Evolutionary conservation across 1,284 basidiomycete species (phyloP).

Genomic region (Boletus semigastroideus): DNA sequence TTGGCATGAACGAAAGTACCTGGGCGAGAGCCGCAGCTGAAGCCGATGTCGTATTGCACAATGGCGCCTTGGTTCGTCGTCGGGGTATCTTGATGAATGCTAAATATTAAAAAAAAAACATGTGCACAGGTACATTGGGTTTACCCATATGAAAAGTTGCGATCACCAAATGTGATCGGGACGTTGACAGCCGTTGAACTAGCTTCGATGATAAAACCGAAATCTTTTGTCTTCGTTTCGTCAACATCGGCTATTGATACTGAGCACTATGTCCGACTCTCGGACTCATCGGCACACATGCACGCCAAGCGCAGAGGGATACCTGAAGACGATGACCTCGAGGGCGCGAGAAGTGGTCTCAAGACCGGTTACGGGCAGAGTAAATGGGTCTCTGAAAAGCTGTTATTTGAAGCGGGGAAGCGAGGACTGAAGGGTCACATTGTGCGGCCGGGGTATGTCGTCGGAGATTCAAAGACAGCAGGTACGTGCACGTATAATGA

Average conservation of each 20-base stretch:
- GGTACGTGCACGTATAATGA: slow-evolving; percentile 47
- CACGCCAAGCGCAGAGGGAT: slow-evolving; percentile 60
- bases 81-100: background rate
- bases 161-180: slow-evolving; percentile 88
- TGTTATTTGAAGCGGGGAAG: slow-evolving; percentile 88
- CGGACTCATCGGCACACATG: slow-evolving; percentile 64
- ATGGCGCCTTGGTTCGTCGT: slow-evolving; percentile 85
- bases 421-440: slow-evolving; percentile 89
- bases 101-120: background rate
- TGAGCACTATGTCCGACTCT: slow-evolving; percentile 85
- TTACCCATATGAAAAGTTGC: slow-evolving; percentile 94
- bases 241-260: slow-evolving; percentile 94
- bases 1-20: slow-evolving; percentile 68
- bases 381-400: slow-evolving; percentile 98
- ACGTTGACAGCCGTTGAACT: slow-evolving; percentile 86
- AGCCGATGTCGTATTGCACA: slow-evolving; percentile 89
- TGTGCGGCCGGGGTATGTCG: slow-evolving; percentile 93
- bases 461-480: slow-evolving; percentile 87
- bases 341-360: slow-evolving; percentile 75
- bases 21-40: slow-evolving; percentile 77
- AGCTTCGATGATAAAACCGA: slow-evolving; percentile 73
- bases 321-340: slow-evolving; percentile 88
- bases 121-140: slow-evolving; percentile 90
- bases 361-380: slow-evolving; percentile 96
- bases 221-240: slow-evolving; percentile 89